A percentile compares a stretch with the other conserved stretches of the same genome.
Evolutionary conservation across 129 eudicot species (phyloP).

Genomic region (Tagetes patula): DNA sequence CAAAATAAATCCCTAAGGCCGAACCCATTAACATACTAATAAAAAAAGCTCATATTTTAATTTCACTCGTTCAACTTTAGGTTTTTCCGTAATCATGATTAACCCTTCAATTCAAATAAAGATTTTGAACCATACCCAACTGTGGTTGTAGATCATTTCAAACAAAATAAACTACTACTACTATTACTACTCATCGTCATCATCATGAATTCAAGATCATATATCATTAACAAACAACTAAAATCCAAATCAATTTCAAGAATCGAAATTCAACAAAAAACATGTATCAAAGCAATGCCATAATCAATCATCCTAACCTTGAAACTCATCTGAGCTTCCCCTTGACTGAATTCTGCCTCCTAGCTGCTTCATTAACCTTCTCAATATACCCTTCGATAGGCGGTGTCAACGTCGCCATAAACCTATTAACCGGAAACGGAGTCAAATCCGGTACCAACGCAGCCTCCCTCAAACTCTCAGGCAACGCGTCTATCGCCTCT

Average conservation of each 20-base stretch:
- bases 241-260: neutral
- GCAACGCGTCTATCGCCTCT: slow-evolving; percentile 88
- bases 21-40: too few species aligned
- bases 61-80: too few species aligned
- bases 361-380: slow-evolving; percentile 61
- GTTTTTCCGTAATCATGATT: too few species aligned
- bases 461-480: slow-evolving; percentile 62
- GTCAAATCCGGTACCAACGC: slow-evolving; percentile 81
- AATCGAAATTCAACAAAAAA: slow-evolving; percentile 10
- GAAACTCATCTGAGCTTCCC: slow-evolving; percentile 70
- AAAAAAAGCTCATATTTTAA: too few species aligned
- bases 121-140: neutral
- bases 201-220: slow-evolving; percentile 3
- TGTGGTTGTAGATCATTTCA: neutral
- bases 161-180: neutral
- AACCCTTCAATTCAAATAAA: neutral
- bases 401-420: slow-evolving; percentile 81
- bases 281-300: slow-evolving; percentile 11
- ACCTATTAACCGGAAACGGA: slow-evolving; percentile 69
- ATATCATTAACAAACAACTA: neutral
- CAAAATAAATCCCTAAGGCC: too few species aligned
- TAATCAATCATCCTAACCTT: slow-evolving; percentile 10
- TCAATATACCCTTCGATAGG: slow-evolving; percentile 87
- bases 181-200: neutral
- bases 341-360: slow-evolving; percentile 55